Evolutionary conservation across 1,284 basidiomycete species (phyloP), one percentile per base, ranked within the genome.

Genomic region (Sphaerobolus stellatus): DNA sequence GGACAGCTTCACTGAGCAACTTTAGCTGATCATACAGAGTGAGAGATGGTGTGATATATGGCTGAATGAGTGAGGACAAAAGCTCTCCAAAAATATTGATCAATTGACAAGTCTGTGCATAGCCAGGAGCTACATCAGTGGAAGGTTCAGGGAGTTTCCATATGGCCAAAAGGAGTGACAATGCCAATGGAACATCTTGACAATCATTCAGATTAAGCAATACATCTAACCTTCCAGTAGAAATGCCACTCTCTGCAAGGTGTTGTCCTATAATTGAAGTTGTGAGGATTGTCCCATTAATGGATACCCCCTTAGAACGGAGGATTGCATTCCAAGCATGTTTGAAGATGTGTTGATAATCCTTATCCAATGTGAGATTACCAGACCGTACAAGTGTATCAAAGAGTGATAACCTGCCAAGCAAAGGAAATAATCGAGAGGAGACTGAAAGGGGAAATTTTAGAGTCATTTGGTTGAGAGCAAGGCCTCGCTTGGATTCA

Each of bases 281-380:
- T 1, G 66, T 71, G 24, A 74, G 62, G 0, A 53, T 55, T 9
- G 62, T 30, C 2, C 61, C 63, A 29, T 61, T 28, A 13, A 74
- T 50, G 0, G 55, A 22, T 1, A 68, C 55, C 1, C 71, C 71
- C 1, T 50, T 43, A 1, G 18, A 5, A 18, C 64, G 65, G 4
- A 75, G 46, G 11, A 69, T 49, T 1, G 64, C 59, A 54, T 72
- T 71, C 0, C 66, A 62, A 6, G 62, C 58, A 0, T 66, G 59
- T 55, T 74, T 74, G 58, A 70, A 55, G 5, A 71, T 45, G 54
- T 75, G 72, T 28, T 71, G 68, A 41, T 52, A 65, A 44, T 75
- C 72, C 47, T 71, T 71, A 54, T 73, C 66, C 1, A 48, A 38
- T 0, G 69, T 73, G 0, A 74, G 13, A 49, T 73, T 69, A 51